phyloP scores from a whole-genome alignment of 805 yeast genomes.

The Zygosaccharomyces rouxii region DNA sequence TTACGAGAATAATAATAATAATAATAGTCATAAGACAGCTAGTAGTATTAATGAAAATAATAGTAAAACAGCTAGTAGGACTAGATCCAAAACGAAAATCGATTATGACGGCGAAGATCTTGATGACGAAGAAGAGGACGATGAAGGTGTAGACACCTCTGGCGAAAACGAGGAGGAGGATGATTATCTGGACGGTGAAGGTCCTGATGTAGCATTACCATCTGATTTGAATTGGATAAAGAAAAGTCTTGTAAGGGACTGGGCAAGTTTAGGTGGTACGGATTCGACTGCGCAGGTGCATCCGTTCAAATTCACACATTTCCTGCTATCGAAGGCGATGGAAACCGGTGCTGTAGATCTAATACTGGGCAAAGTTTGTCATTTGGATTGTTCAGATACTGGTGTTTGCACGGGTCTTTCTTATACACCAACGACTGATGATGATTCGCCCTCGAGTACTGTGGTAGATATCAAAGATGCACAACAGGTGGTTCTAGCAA shows the following conservation, averaged over 20 bases:
- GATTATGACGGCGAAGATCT: constrained; percentile 7
- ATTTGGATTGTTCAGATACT: constrained; percentile 56
- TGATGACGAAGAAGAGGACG: constrained; percentile 6
- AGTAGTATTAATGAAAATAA: neutral
- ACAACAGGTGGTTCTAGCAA: constrained; percentile 75
- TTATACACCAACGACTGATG: constrained; percentile 46
- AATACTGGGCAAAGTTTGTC: constrained; percentile 77
- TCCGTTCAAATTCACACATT: constrained; percentile 90
- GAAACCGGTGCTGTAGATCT: constrained; percentile 81
- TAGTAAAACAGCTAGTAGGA: constrained; percentile 1
- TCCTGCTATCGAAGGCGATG: constrained; percentile 70
- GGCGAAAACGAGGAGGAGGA: constrained; percentile 7
- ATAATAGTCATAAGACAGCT: neutral
- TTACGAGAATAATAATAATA: neutral
- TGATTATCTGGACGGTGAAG: constrained; percentile 5
- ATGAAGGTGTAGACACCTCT: constrained; percentile 1
- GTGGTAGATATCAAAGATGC: constrained; percentile 48
- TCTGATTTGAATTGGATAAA: constrained; percentile 73
- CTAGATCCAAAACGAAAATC: constrained; percentile 5
- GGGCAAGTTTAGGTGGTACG: constrained; percentile 77
- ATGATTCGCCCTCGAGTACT: constrained; percentile 32
- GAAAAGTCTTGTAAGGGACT: constrained; percentile 56
- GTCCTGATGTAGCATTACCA: constrained; percentile 41
- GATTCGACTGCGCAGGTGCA: constrained; percentile 95
- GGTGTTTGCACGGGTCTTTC: constrained; percentile 70